These are phyloP conservation scores for Tylopilus sp. DNA, from an alignment of 768 basidiomycete genomes.

Conservation along the genomic window DNA sequence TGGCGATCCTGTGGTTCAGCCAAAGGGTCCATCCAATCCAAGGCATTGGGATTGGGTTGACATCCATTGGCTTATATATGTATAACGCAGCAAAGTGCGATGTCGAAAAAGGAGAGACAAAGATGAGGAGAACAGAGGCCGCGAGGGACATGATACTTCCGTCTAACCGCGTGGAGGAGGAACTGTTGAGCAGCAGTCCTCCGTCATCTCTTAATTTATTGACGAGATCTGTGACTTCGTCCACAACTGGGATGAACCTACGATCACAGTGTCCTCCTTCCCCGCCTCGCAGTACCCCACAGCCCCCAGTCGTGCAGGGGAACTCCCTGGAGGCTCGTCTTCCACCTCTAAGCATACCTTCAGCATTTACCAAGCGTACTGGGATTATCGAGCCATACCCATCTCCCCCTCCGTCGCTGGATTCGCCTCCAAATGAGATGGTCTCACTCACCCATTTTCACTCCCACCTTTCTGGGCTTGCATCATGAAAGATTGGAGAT, in stretches of 20 bases:
- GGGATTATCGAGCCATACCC: slow-evolving; percentile 40
- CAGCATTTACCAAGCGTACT: slow-evolving; percentile 23
- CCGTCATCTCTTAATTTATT: slow-evolving; percentile 17
- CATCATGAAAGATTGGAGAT: slow-evolving; percentile 13
- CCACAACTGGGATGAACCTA: slow-evolving; percentile 27
- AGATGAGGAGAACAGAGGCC: slow-evolving; percentile 74
- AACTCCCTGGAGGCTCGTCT: slow-evolving; percentile 15
- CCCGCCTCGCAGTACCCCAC: slow-evolving; percentile 4
- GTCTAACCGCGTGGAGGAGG: slow-evolving; percentile 57
- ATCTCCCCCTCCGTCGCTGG: slow-evolving; percentile 41
- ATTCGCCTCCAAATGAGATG: slow-evolving; percentile 20
- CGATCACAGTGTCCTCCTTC: slow-evolving; percentile 11
- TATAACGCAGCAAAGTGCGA: slow-evolving; percentile 94
- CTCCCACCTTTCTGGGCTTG: slow-evolving; percentile 1
- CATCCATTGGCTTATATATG: slow-evolving; percentile 89
- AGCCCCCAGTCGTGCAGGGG: neutral
- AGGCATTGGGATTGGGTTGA: slow-evolving; percentile 84
- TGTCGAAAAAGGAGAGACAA: slow-evolving; percentile 90
- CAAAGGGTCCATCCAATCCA: slow-evolving; percentile 83
- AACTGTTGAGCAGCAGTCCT: slow-evolving; percentile 43
- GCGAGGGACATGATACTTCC: slow-evolving; percentile 67
- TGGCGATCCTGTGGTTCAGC: slow-evolving; percentile 95
- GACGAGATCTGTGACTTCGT: slow-evolving; percentile 7
- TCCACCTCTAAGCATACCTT: slow-evolving; percentile 16
- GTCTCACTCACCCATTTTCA: slow-evolving; percentile 13